A percentile compares a stretch with the other conserved stretches of the same genome.
These are phyloP conservation scores for Coemansia sp. DNA, from an alignment of 192 early-diverging fungal genomes.

Conservation along the genomic window DNA sequence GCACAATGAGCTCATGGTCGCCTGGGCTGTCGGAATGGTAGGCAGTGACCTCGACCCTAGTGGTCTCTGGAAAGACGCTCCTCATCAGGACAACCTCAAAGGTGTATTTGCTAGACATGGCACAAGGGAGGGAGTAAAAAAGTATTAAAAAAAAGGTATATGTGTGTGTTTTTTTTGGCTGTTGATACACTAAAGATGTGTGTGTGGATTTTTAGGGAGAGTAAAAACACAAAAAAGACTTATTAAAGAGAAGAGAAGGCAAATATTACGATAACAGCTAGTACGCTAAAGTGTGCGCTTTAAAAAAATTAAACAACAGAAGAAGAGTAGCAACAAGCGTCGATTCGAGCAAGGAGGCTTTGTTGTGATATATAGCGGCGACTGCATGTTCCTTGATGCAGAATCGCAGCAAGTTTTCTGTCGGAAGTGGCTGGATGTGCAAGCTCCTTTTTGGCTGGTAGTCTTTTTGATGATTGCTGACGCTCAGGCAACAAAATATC, in stretches of 20 bases:
- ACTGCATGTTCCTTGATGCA: conserved; percentile 4
- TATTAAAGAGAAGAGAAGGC: conserved; percentile 9
- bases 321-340: neutral
- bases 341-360: conserved; percentile 4
- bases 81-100: conserved; percentile 19
- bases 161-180: neutral
- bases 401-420: conserved; percentile 1
- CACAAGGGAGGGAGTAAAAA: neutral
- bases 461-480: neutral
- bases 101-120: conserved; percentile 25
- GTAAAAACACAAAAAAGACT: conserved; percentile 9
- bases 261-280: conserved; percentile 7
- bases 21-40: conserved; percentile 11
- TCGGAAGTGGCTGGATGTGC: neutral
- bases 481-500: neutral
- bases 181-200: neutral
- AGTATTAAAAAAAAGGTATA: neutral
- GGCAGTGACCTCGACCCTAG: conserved; percentile 30
- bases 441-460: neutral
- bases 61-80: conserved; percentile 8
- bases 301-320: neutral
- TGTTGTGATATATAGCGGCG: conserved; percentile 4
- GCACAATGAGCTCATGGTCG: conserved; percentile 21
- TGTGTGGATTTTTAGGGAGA: conserved; percentile 4
- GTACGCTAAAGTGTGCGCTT: conserved; percentile 1